Conservation (phyloP, 345 rosid species). For the Bruguiera sexangula region DNA sequence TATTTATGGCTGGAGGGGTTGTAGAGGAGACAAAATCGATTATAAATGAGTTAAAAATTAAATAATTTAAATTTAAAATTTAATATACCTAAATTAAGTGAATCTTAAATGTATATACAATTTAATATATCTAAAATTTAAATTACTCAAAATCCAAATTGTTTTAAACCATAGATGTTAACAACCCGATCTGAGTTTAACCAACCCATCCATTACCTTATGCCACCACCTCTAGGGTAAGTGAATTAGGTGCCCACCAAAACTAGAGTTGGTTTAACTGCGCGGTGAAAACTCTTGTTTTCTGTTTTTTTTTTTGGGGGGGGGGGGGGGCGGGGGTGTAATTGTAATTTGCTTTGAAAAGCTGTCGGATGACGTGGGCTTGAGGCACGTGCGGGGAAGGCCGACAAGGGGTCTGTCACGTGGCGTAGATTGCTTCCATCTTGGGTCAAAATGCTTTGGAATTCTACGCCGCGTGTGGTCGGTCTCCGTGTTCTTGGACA, state of each 20-base stretch:
- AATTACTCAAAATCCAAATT: too few species aligned
- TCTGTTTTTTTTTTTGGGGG: not conserved
- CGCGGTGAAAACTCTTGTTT: not conserved
- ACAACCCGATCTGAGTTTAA: too few species aligned
- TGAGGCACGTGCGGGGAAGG: conserved; percentile 42
- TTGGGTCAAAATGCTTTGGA: conserved; percentile 9
- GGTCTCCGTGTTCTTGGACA: conserved; percentile 1
- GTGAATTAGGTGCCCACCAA: not conserved
- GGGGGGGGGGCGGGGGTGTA: too few species aligned
- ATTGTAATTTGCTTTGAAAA: not conserved
- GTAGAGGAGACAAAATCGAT: too few species aligned
- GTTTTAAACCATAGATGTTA: too few species aligned
- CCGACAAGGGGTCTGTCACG: conserved; percentile 28
- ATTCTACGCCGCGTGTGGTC: conserved; percentile 24
- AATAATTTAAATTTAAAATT: too few species aligned
- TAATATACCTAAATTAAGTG: too few species aligned
- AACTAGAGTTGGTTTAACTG: not conserved
- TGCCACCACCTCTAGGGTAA: not conserved
- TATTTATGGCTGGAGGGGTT: conserved; percentile 32
- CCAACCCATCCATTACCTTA: too few species aligned
- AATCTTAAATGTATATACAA: too few species aligned
- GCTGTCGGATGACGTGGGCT: conserved; percentile 28
- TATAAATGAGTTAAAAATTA: too few species aligned
- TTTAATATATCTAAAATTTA: too few species aligned
- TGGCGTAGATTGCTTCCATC: conserved; percentile 39